phyloP scores from a whole-genome alignment of 345 rosid genomes.

The rapeseed (Brassica napus) region DNA sequence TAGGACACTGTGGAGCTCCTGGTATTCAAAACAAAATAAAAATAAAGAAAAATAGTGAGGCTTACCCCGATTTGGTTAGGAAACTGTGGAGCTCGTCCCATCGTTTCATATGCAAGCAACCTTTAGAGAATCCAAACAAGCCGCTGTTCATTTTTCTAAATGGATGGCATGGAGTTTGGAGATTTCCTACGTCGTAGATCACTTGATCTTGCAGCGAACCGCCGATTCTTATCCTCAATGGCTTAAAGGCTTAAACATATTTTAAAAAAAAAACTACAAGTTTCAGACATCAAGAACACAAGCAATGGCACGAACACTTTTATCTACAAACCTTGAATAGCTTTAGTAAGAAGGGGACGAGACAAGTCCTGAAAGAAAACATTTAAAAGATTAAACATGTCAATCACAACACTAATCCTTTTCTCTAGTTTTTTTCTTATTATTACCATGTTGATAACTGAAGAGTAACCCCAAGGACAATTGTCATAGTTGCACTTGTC shows the following conservation, averaged over 20 bases:
- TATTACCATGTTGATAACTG: slow-evolving; percentile 75
- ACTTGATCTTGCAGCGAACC: slow-evolving; percentile 98
- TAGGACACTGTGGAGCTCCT: too few species aligned
- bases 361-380: slow-evolving; percentile 68
- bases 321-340: slow-evolving; percentile 62
- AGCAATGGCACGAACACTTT: not conserved
- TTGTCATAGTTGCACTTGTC: slow-evolving; percentile 90
- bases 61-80: slow-evolving; percentile 67
- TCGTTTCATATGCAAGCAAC: slow-evolving; percentile 86
- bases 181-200: slow-evolving; percentile 62
- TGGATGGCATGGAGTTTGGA: slow-evolving; percentile 68
- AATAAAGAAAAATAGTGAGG: not conserved
- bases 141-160: slow-evolving; percentile 61
- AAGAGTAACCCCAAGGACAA: slow-evolving; percentile 91
- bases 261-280: not conserved
- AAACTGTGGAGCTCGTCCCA: slow-evolving; percentile 86
- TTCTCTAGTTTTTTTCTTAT: not conserved
- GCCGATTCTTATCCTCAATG: slow-evolving; percentile 86
- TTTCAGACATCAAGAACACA: slow-evolving; percentile 16
- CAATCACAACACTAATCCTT: slow-evolving; percentile 4
- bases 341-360: slow-evolving; percentile 71
- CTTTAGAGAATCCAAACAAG: slow-evolving; percentile 87
- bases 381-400: slow-evolving; percentile 2
- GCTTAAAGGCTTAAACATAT: slow-evolving; percentile 58
- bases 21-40: too few species aligned